These are phyloP conservation scores for Chaetomium sp. DNA, from an alignment of 2,329 filamentous ascomycete genomes.

Conservation along the genomic window DNA sequence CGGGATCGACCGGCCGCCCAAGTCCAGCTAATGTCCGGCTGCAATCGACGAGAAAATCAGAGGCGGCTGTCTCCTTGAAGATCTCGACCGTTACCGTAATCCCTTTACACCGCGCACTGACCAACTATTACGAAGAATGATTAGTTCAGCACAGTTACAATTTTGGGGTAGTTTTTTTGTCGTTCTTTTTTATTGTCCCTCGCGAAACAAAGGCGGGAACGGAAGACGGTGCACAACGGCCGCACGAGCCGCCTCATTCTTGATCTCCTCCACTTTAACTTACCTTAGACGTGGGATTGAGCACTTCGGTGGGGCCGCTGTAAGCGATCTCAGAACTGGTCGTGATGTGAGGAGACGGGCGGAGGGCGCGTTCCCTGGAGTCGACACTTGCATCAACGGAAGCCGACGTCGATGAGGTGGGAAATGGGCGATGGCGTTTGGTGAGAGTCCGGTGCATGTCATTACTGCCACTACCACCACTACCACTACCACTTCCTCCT, in stretches of 20 bases:
- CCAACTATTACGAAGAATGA: slow-evolving; percentile 42
- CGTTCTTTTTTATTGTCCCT: no score
- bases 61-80: slow-evolving; percentile 64
- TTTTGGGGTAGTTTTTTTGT: no score
- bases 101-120: slow-evolving; percentile 66
- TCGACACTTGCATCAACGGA: not conserved
- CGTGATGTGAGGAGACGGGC: not conserved
- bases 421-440: slow-evolving; percentile 6
- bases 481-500: no score
- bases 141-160: slow-evolving; percentile 2
- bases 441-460: not conserved
- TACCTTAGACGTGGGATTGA: slow-evolving; percentile 69
- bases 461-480: no score
- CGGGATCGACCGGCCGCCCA: slow-evolving; percentile 53
- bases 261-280: slow-evolving; percentile 26
- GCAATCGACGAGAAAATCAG: slow-evolving; percentile 65
- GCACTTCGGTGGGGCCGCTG: slow-evolving; percentile 51
- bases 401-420: slow-evolving; percentile 26
- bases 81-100: slow-evolving; percentile 65
- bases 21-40: slow-evolving; percentile 40
- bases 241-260: not conserved
- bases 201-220: no score
- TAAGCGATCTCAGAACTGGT: not conserved
- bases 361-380: not conserved
- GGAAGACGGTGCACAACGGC: not conserved